Percentiles rank a stretch among this genome's conserved stretches.
Conservation (phyloP, 2,329 filamentous ascomycete species). For the Colletotrichum simmondsii region DNA sequence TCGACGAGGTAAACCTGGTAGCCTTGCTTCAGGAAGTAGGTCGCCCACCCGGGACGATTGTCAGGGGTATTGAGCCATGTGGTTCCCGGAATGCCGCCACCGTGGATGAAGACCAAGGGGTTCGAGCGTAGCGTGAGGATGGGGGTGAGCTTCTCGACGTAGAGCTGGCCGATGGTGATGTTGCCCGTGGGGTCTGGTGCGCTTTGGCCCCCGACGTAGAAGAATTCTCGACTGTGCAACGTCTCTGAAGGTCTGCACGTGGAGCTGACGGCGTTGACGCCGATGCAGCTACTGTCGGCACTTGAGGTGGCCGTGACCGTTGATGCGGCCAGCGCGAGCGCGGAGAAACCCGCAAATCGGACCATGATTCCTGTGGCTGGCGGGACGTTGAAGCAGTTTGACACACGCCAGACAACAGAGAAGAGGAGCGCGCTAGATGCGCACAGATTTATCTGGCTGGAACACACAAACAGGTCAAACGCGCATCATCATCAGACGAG, state of each 20-base stretch:
- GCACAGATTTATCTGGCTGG: not conserved
- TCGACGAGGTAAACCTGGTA: constrained; percentile 54
- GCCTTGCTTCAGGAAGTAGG: constrained; percentile 51
- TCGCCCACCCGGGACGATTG: constrained; percentile 52
- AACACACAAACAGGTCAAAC: not conserved
- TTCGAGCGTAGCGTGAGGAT: constrained; percentile 35
- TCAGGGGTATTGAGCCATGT: constrained; percentile 53
- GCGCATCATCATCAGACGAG: not conserved
- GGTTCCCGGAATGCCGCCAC: constrained; percentile 43
- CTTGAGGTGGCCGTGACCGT: not conserved
- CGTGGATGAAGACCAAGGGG: constrained; percentile 46
- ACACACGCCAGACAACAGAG: not conserved
- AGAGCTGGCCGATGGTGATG: constrained; percentile 42
- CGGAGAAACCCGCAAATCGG: constrained; percentile 7
- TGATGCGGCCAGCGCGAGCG: constrained; percentile 3
- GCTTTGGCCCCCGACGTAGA: constrained; percentile 44
- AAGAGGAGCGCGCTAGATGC: not conserved
- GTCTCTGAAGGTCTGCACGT: constrained; percentile 23
- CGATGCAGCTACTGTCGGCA: constrained; percentile 15
- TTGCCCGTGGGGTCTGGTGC: constrained; percentile 37
- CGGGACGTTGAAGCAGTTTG: not conserved
- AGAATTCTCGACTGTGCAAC: constrained; percentile 38
- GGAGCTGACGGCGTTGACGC: constrained; percentile 24
- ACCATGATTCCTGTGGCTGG: constrained; percentile 6
- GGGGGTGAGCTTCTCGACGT: constrained; percentile 46